Base-by-base conservation (phyloP, 179 eudicot species). In the Beta macrorhiza region DNA sequence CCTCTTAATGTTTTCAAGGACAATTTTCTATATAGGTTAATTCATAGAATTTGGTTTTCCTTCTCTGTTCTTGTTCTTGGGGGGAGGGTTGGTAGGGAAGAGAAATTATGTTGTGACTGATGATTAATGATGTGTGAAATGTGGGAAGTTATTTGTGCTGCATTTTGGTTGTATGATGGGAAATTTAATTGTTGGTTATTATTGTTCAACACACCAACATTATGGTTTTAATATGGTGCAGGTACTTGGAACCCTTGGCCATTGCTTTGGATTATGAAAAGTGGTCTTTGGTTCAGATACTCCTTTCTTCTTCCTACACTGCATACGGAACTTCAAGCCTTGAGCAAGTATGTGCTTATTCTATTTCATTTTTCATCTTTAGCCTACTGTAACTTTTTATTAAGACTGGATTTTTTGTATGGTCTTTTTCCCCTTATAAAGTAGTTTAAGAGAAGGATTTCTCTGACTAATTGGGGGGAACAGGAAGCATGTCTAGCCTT, bases 321-420 rank as follows among this genome's bases (percentile, higher is more conserved):
- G 98, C 98, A 85, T 95, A 95, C 85, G 99, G 99, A 78, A 87
- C 84, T 81, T 90, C 99, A 53, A 93, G 96, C 84, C 92, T 95
- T 86, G 91, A 90, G 84, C 91, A 92, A 85, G 99, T 95, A 87
- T 87, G 76, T 73, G 65, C 17, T 61, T 75, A 74, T 32, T 76
- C 44, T 69, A 16, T 76, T 78, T 19, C 42, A 37, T 37, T 63
- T 8, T 72, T 68, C 11, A 55, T 63, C 51, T 81, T 14, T 51
- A 68, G 53, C 71, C 76, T 75, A 32, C 42, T 70, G 17, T 14
- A 47, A 13, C 22, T 70, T 61, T 52, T 44, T 51, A 29, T 59
- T 17, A 51, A n/a, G 62, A 69, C 15, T 44, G 5, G 44, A 67
- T 8, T 51, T 19, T 58, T 12, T 13, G 15, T 10, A 25, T 74